Evolutionary conservation across 257 asterid species (phyloP).

Genomic region (Salvia rosmarinus): DNA sequence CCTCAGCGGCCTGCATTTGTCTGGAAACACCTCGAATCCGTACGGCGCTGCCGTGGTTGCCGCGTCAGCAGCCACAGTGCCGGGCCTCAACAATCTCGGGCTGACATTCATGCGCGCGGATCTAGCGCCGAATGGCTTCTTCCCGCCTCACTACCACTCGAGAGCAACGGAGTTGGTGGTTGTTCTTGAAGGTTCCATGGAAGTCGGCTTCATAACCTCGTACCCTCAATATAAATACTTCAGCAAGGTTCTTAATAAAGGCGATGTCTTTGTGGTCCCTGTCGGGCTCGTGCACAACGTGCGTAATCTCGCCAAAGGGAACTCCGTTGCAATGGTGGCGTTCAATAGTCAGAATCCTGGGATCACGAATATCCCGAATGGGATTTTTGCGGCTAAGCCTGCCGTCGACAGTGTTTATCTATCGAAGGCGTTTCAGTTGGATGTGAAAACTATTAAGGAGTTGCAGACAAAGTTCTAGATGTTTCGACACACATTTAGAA

Average conservation of each 20-base stretch:
- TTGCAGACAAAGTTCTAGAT: conserved; percentile 30
- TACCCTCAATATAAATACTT: conserved; percentile 18
- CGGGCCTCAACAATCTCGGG: conserved; percentile 38
- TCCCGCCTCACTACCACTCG: conserved; percentile 37
- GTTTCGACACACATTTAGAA: neutral
- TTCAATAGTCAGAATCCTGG: conserved; percentile 29
- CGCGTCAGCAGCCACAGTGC: conserved; percentile 20
- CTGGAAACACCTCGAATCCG: conserved; percentile 46
- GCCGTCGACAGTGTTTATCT: neutral
- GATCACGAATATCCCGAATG: neutral
- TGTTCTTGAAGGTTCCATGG: conserved; percentile 28
- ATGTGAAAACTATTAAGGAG: neutral
- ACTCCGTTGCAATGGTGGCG: neutral
- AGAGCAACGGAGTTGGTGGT: conserved; percentile 29
- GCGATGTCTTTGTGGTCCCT: conserved; percentile 35
- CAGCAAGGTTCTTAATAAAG: conserved; percentile 15
- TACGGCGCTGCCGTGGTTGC: conserved; percentile 27
- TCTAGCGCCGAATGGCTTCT: conserved; percentile 17
- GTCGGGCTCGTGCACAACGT: conserved; percentile 38
- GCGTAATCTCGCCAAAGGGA: neutral
- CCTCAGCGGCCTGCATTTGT: conserved; percentile 41
- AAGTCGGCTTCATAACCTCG: conserved; percentile 33
- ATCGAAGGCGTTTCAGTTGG: conserved; percentile 14
- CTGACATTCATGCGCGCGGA: conserved; percentile 29
- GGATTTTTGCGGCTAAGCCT: neutral